Base-by-base conservation (phyloP, 208 protist species). In the Vickermania ingenoplastis region DNA sequence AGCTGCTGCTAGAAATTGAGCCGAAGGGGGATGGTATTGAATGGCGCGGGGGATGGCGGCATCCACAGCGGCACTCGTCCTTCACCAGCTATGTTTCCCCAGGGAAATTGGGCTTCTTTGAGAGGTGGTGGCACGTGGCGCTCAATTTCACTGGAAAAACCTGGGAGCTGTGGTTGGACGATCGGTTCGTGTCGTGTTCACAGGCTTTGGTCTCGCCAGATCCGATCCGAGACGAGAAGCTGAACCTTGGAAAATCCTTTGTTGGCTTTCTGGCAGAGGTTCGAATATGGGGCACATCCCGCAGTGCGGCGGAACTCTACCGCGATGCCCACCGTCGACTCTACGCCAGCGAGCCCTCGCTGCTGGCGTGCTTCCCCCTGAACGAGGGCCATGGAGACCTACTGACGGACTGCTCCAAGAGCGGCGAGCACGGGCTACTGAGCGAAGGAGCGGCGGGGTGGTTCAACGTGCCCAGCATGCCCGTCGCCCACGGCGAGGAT, bases 111-210 rank as follows among this genome's bases (percentile, higher is more conserved):
- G 57, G 70, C 24, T 68, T 69, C 50, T 65, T 57, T 27, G 61
- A 89, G 57, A 67, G 81, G 23, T 95, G 89, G 89, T 92, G 81
- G 75, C 84, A 93, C 60, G 82, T 95, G 2, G 89, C 77, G n/a
- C 82, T 95, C 27, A 83, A 90, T 61, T 95, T 91, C 71, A 88
- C 81, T 27, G 89, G 89, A 22, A 78, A 69, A 0, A 69, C 69
- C 29, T 95, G 89, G 86, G 78, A 91, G 57, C 59, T 95, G 56
- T 92, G 73, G 70, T 65, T 95, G 17, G 71, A 95, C 67, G 64
- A 82, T 51, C 36, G 60, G 21, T 59, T 92, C 55, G 82, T 81
- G 11, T 53, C 76, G 4, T 58, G 57, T 4, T 65, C 72, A 28
- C 65, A 65, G 11, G 79, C 83, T 25, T 65, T 86, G 3, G 73